Evolutionary conservation across 2,329 filamentous ascomycete genomes (phyloP), one percentile per base, ranked within the genome.

Genomic region (Ophiocordyceps polyrhachis-furcata): DNA sequence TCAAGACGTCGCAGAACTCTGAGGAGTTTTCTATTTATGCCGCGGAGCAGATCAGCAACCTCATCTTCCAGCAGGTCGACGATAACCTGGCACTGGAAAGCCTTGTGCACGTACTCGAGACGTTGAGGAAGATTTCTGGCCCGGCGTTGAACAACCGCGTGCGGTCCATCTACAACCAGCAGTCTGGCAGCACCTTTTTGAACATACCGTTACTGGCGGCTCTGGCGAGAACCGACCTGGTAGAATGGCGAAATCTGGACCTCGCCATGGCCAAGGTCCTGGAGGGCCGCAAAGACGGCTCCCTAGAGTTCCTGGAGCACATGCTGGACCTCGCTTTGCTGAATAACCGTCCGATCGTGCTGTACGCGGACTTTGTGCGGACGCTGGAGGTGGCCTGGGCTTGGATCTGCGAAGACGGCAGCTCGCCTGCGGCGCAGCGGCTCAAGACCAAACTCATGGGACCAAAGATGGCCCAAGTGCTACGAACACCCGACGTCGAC

Each of bases 351-450:
- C 84, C 86, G 0, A 74, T 81, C 37, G 83, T 82, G 1, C 67
- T 95, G 42, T 83, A 86, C 53, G 79, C 87, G 2, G 87, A 96
- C 62, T 93, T 95, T 55, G 79, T 85, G 7, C 74, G 77, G 49
- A 93, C 85, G 46, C 70, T 94, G 45, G 81, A 89, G 51, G 81
- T 79, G 42, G 79, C 91, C 38, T 88, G 83, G 65, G 67, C 75
- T 42, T 94, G 87, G 86, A 74, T 93, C 31, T 66, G 69, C 7
- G 83, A 88, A 50, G 81, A 93, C 15, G 73, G 81, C 1, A 69
- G 69, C 38, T 69, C 83, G 3, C 56, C 66, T 20, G 66, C 74
- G 20, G 83, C 77, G 12, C 78, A 83, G 52, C 73, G 82, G 32
- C 71, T 96, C 48, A 82, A 88, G 58, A 66, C 69, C 59, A 85